Conservation (phyloP, 192 early-diverging fungal species). For the Umbelopsis vinacea region DNA sequence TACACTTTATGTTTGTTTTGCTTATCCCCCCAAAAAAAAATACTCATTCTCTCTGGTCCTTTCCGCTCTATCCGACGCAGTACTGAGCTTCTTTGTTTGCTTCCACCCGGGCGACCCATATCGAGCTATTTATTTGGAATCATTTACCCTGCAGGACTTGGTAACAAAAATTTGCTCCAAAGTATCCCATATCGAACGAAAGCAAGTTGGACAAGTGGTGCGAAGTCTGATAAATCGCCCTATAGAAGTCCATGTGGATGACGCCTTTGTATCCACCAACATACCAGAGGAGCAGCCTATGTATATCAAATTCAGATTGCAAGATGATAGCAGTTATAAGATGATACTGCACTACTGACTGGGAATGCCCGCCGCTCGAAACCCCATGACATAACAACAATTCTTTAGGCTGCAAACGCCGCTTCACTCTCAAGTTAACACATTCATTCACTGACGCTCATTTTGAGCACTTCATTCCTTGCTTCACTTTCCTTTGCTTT, state of each 20-base stretch:
- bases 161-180: constrained; percentile 56
- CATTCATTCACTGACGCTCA: no score
- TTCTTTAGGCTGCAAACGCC: no score
- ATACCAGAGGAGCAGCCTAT: constrained; percentile 71
- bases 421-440: no score
- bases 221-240: constrained; percentile 36
- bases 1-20: not conserved
- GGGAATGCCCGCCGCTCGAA: not conserved
- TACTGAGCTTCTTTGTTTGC: constrained; percentile 18
- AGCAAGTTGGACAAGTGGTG: constrained; percentile 3
- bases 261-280: constrained; percentile 55
- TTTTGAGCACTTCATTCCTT: not conserved
- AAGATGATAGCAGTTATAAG: constrained; percentile 47
- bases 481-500: not conserved
- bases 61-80: not conserved
- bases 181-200: constrained; percentile 49
- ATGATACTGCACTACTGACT: constrained; percentile 50
- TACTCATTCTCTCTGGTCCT: not conserved
- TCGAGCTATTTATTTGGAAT: constrained; percentile 70
- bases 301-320: constrained; percentile 50
- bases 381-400: not conserved
- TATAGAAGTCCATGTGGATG: constrained; percentile 55
- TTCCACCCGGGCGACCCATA: constrained; percentile 34
- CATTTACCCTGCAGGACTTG: constrained; percentile 53
- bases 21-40: not conserved